Evolutionary conservation across 352 stramenopile species (phyloP), one percentile per base, ranked within the genome.

Genomic region (Pythium guiyangense): DNA sequence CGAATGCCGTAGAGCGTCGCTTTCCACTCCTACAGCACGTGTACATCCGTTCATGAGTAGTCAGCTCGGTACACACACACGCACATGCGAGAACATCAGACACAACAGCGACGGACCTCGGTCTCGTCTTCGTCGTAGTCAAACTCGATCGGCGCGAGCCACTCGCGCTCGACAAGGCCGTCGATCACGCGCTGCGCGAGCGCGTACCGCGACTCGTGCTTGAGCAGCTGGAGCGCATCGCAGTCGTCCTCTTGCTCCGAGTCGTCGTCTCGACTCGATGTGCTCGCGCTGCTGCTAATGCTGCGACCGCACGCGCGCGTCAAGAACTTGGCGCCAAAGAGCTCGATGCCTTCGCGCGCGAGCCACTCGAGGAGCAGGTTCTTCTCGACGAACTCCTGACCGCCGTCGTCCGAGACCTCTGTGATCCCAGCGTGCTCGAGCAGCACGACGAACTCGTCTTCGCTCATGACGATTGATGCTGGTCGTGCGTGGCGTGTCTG

Each of bases 361-460:
- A 93, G 74, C 83, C 83, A 93, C 51, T 74, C 75, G 18, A 84
- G 65, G 52, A 93, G 69, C 52, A 84, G 62, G 34, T 62, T 68
- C 51, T 79, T 69, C 58, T 88, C 77, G 51, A 91, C 75, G 54
- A 82, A 92, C 65, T 92, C 80, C 57, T 79, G 74, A 29, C 73
- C 77, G 39, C 75, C 77, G 49, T 81, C 79, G 37, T 93, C 80
- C 54, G 77, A 84, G 22, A 68, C 73, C 57, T 92, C 83, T 22
- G 90, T 71, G 52, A 93, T 74, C 20, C 83, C 83, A 17, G 83
- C 80, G 62, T 93, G 80, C 66, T 90, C 83, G 37, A 88, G 67
- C 53, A 90, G 68, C 73, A 93, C 80, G 34, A 93, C 81, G 59
- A 93, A 93, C 67, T 91, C 83, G 68, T 93, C 83, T 60, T 93